A percentile compares a stretch with the other conserved stretches of the same genome.
These are phyloP conservation scores for Sphagnum fallax DNA, from an alignment of 228 moss, liverwort and hornwort species.

Conservation along the genomic window DNA sequence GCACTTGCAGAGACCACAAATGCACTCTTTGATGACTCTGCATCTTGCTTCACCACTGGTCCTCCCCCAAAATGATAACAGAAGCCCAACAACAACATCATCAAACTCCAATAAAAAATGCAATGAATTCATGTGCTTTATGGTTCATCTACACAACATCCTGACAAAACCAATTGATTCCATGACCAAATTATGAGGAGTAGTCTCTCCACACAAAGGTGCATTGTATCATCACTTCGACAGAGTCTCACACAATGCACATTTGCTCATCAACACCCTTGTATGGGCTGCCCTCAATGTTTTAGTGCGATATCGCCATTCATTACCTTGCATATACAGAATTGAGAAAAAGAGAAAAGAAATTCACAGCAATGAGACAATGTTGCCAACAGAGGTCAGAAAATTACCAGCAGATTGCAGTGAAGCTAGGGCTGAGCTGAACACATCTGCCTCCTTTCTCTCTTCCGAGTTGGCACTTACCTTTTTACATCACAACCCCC, in stretches of 20 bases:
- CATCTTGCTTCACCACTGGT: conserved; percentile 68
- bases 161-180: not conserved
- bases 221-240: too few relatives aligned
- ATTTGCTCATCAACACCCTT: too few relatives aligned
- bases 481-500: conserved; percentile 16
- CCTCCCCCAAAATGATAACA: not conserved
- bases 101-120: not conserved
- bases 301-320: too few relatives aligned
- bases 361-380: not conserved
- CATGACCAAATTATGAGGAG: not conserved
- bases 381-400: not conserved
- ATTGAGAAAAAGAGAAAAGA: too few relatives aligned
- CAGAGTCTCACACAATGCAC: too few relatives aligned
- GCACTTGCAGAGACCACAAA: conserved; percentile 84
- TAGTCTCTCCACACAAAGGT: not conserved
- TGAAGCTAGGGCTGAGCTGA: conserved; percentile 50
- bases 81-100: not conserved
- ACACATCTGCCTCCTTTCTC: conserved; percentile 58
- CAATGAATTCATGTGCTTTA: not conserved
- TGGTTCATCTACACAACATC: too few relatives aligned
- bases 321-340: too few relatives aligned
- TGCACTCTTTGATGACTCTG: conserved; percentile 65
- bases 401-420: conserved; percentile 77
- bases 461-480: conserved; percentile 74
- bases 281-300: too few relatives aligned